Base-by-base conservation (phyloP, 83 land plant genomes). In the Thuja plicata region DNA sequence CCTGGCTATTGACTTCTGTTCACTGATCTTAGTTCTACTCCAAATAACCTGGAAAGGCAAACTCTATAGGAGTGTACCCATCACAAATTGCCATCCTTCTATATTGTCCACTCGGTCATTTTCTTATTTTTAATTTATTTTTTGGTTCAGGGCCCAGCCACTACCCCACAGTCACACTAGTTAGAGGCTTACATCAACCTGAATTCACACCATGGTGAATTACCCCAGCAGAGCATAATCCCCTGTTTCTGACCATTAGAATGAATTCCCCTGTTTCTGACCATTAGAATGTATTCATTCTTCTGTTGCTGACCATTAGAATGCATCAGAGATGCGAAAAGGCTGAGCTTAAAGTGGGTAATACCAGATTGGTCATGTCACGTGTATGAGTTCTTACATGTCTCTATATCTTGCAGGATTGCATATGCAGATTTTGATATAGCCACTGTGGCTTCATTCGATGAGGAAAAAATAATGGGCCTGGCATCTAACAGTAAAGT, bases 391-490 rank as follows among this genome's bases (percentile, higher is more conserved):
- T 8, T 30, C 73, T 66, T 24, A 24, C 30, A 66, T 45, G 35
- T 86, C 27, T 35, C 46, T 21, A 78, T 43, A 38, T 74, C 38
- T 90, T 74, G 87, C 95, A 96, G 98, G 92, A 93, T 87, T 85
- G 85, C 88, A 38, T 94, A 95, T 91, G 92, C 93, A 79, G 86
- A 91, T 57, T 97, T 95, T 88, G 94, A 97, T 84, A 90, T 92
- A 50, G 89, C 91, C 38, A 88, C 94, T 2, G 89, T 95, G 62
- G 95, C 98, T 71, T 89, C 89, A 80, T 94, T 93, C 70, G 89
- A 89, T 73, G 97, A 97, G 89, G 88, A 89, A 87, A 93, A 93
- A 84, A 88, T 95, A 40, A 38, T 85, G 19, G 88, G 91, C 10
- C 79, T 97, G 40, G 88, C 87, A 62, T 73, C 74, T 50, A 87